Conservation (phyloP, 345 rosid genomes). For the Euphorbia lathyris region DNA sequence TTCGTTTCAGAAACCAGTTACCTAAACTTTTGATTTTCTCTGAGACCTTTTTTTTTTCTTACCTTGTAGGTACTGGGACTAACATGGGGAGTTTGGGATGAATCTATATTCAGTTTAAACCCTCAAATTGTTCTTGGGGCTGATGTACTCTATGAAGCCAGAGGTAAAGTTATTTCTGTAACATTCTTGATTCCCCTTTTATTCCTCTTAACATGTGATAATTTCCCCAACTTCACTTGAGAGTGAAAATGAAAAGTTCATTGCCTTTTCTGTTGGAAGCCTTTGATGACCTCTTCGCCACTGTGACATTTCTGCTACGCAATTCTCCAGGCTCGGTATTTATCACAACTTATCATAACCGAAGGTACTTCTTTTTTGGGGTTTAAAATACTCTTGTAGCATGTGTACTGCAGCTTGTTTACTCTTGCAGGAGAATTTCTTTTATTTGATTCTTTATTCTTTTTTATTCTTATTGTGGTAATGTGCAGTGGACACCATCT, state of each 20-base stretch:
- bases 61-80: constrained; percentile 56
- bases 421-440: background rate
- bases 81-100: constrained; percentile 91
- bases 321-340: constrained; percentile 70
- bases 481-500: constrained; percentile 84
- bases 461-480: constrained; percentile 4
- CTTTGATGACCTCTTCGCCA: constrained; percentile 83
- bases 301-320: constrained; percentile 69
- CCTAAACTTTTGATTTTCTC: background rate
- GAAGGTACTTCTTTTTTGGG: constrained; percentile 50
- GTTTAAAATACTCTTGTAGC: background rate
- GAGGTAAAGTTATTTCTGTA: constrained; percentile 40
- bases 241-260: constrained; percentile 13
- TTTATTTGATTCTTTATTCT: background rate
- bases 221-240: background rate
- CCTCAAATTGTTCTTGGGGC: constrained; percentile 80
- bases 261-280: constrained; percentile 39
- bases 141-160: constrained; percentile 77
- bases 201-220: background rate
- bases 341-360: constrained; percentile 83
- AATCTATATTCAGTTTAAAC: constrained; percentile 45
- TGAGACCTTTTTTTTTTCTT: constrained; percentile 17
- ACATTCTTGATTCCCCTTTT: background rate
- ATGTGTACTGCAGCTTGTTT: background rate
- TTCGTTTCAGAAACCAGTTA: background rate